Base-by-base conservation (phyloP, 441 rosid species). In the Caryocar brasiliense region DNA sequence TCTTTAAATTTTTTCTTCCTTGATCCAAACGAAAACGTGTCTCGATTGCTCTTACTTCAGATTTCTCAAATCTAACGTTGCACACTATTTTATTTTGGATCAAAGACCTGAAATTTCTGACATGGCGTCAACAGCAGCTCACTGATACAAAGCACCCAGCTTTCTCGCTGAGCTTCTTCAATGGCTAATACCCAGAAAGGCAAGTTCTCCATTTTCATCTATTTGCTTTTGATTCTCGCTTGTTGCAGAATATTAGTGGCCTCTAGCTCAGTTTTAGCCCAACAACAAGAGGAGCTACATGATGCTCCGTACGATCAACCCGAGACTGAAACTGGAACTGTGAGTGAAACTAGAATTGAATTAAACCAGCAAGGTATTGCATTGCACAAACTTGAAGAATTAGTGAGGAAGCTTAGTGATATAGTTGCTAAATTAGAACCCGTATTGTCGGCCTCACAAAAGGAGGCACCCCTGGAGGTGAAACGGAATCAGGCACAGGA, bases 371-470 rank as follows among this genome's bases (percentile, higher is more conserved):
- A 73, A 51, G 81, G 74, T 35, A 51, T 60, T 59, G 47, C 85
- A 26, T 65, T 85, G 14, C 67, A 59, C 41, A 80, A 70, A 27
- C 84, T 92, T 4, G 94, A 85, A 47, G 91, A 80, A 13, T 61
- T 87, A 50, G 87, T 85, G 54, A 85, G 65, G 55, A 81, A 80
- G 41, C 85, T 91, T 26, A 71, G 69, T 26, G 82, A 75, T 32
- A 36, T 88, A 58, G 89, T 83, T 22, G 60, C 77, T 52, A 85
- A 58, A 53, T 70, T 92, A 73, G 95, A 88, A 40, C 57, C 73
- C 3, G 76, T 56, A 54, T 41, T 85, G 32, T 56, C 68, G 0
- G 86, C 72, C 43, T 48, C 68, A 21, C 46, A 51, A 0, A 56
- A 47, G 26, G 38, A 59, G 32, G 33, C 28, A 8, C 15, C 51